Evolutionary conservation across 805 yeast species (phyloP), one percentile per base, ranked within the genome.

Genomic region (Wickerhamomyces sydowiorum): DNA sequence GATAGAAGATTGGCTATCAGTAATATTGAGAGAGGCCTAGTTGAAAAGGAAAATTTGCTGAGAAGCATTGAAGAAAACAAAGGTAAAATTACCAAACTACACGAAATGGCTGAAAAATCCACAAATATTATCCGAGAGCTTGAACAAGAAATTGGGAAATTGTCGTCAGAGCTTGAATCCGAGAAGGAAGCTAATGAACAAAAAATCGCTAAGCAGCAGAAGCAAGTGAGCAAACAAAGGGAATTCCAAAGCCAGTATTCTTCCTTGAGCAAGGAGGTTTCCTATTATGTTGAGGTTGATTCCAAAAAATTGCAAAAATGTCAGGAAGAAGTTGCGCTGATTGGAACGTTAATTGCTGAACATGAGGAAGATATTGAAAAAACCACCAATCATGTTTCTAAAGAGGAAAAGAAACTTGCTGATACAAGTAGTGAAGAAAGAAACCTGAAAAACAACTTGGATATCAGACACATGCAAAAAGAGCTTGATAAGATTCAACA

Each of bases 391-490:
- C 43, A 52, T 2, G 53, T 72, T 5, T 57, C 59, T 29, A 56
- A 48, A 9, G 60, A 62, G 24, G 78, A 69, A 40, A 65, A 59
- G 39, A 69, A 64, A 37, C 52, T 80, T 1, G 65, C 63, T n/a
- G 83, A 85, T 47, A 73, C 85, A 1, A 72, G 73, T 25, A 75
- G 72, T 40, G 75, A 78, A 38, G 80, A 82, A 50, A 74, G 87
- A 24, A 78, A 78, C 43, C 64, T 87, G 8, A 65, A 76, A 28
- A 80, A 82, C 35, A 86, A 84, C 46, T 52, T 86, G 27, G 86
- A 82, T 45, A 65, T 80, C 13, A 60, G 82, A 12, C 64, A 65
- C 6, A 54, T 79, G 23, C 62, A 66, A 17, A 41, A 37, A 1
- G 74, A 78, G 41, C 50, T 75, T 0, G 53, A 50, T 1, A 52